Evolutionary conservation across 768 basidiomycete species (phyloP).

Genomic region (Amanita fuliginea): DNA sequence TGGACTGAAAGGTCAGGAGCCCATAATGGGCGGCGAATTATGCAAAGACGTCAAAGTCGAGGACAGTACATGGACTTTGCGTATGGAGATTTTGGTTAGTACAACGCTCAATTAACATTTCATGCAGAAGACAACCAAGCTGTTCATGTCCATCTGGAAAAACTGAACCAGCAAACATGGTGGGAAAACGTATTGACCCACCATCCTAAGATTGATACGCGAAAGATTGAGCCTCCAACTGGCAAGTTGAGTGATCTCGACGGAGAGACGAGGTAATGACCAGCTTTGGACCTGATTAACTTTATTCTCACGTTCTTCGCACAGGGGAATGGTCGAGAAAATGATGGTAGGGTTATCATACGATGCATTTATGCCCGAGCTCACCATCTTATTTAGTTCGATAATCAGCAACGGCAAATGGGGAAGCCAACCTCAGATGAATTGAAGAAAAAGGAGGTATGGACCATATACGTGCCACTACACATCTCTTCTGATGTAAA

Average conservation of each 20-base stretch:
- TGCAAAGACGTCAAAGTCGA: slow-evolving; percentile 93
- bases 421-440: slow-evolving; percentile 95
- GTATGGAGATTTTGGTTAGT: slow-evolving; percentile 29
- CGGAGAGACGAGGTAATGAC: slow-evolving; percentile 73
- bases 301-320: slow-evolving; percentile 6
- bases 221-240: slow-evolving; percentile 90
- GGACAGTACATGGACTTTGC: slow-evolving; percentile 93
- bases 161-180: slow-evolving; percentile 84
- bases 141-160: slow-evolving; percentile 74
- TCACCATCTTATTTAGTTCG: slow-evolving; percentile 35
- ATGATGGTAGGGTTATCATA: slow-evolving; percentile 73
- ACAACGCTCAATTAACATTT: slow-evolving; percentile 1
- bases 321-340: slow-evolving; percentile 96
- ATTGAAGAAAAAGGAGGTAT: slow-evolving; percentile 82
- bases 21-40: slow-evolving; percentile 81
- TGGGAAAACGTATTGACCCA: slow-evolving; percentile 96
- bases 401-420: slow-evolving; percentile 85
- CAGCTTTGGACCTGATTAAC: not conserved
- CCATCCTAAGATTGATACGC: slow-evolving; percentile 94
- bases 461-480: slow-evolving; percentile 5
- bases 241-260: slow-evolving; percentile 95
- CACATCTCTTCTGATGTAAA: slow-evolving; percentile 1
- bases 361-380: not conserved
- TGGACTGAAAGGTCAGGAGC: slow-evolving; percentile 75
- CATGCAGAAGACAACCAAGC: slow-evolving; percentile 63